Evolutionary conservation across 208 protist genomes (phyloP).

Genomic region (Trypanosoma cruzi): DNA sequence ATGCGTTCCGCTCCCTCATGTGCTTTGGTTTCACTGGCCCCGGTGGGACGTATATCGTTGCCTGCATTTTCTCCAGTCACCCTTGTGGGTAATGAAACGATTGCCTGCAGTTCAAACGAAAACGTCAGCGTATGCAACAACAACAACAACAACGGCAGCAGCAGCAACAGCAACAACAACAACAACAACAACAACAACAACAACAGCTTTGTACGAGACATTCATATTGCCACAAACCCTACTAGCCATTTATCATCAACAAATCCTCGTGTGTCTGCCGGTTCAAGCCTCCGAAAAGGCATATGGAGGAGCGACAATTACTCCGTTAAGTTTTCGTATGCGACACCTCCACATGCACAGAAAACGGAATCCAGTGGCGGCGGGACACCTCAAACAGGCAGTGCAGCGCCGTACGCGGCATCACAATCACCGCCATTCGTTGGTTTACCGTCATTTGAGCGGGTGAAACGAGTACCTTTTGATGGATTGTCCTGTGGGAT

Average conservation of each 20-base stretch:
- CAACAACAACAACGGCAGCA: background rate
- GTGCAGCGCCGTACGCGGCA: background rate
- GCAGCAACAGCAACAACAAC: background rate
- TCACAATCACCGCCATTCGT: background rate
- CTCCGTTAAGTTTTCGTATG: background rate
- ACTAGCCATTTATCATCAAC: background rate
- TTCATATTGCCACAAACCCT: background rate
- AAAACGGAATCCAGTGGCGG: background rate
- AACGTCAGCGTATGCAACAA: background rate
- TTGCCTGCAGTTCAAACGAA: background rate
- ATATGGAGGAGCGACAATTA: background rate
- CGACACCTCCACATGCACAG: background rate
- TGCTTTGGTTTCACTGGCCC: background rate
- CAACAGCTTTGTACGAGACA: background rate
- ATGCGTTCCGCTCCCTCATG: background rate
- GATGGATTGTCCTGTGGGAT: conserved; percentile 16
- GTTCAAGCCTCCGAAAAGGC: background rate
- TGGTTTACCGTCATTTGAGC: background rate
- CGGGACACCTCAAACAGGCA: background rate
- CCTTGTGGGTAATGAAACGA: background rate
- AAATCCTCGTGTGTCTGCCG: background rate
- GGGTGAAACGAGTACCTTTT: conserved; percentile 5
- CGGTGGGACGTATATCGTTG: background rate
- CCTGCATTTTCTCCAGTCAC: background rate
- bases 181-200: background rate